Percentiles rank a stretch among this genome's conserved stretches.
phyloP scores from a whole-genome alignment of 495 filamentous ascomycete genomes.

The Immersiella caudata region DNA sequence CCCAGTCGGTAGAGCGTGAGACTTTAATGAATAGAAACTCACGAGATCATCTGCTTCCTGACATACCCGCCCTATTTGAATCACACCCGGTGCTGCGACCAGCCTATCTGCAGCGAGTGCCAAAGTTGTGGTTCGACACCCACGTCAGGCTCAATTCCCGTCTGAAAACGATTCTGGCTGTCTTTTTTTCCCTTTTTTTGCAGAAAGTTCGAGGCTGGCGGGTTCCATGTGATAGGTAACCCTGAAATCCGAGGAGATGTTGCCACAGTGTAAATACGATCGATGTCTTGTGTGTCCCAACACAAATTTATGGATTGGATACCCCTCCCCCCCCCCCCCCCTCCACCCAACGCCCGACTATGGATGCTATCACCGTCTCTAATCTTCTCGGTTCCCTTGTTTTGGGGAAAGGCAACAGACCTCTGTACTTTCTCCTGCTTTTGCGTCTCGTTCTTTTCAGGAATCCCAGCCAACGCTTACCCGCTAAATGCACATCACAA shows the following conservation, averaged over 20 bases:
- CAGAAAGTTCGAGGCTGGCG: background rate
- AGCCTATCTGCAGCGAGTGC: constrained; percentile 42
- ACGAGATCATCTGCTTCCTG: constrained; percentile 75
- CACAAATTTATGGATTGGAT: no score
- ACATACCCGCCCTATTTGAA: constrained; percentile 98
- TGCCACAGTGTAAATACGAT: no score
- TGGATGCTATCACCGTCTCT: background rate
- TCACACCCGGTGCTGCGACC: constrained; percentile 92
- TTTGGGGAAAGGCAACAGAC: background rate
- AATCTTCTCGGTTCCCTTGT: background rate
- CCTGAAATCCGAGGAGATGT: no score
- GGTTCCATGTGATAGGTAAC: no score
- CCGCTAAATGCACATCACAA: background rate
- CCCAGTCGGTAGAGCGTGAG: constrained; percentile 85
- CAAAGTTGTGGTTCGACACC: constrained; percentile 15
- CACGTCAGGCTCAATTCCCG: constrained; percentile 17
- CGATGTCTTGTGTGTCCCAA: no score
- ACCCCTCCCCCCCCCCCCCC: no score
- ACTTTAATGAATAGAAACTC: constrained; percentile 44
- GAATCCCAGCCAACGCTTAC: background rate
- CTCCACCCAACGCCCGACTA: background rate
- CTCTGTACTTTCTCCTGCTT: background rate
- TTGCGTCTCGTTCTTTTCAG: background rate
- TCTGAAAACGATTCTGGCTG: background rate
- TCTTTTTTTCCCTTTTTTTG: background rate